Conservation (phyloP, 1,139 yeast species). For the Casaregolazyma suthepensis region DNA sequence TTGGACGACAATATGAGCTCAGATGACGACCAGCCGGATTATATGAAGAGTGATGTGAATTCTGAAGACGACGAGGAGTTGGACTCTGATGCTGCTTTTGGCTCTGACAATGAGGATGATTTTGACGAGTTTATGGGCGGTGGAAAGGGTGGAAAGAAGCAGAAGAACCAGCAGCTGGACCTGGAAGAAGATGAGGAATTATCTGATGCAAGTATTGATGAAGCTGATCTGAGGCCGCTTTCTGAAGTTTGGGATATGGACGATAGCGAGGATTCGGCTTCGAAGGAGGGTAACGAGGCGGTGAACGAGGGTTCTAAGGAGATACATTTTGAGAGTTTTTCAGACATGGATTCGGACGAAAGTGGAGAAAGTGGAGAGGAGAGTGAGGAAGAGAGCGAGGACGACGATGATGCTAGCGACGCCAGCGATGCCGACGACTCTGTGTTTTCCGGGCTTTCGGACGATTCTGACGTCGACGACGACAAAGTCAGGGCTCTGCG, state of each 20-base stretch:
- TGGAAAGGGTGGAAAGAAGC: constrained; percentile 18
- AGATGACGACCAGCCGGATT: constrained; percentile 20
- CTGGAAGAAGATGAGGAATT: constrained; percentile 35
- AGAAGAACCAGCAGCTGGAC: constrained; percentile 18
- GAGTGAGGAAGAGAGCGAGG: constrained; percentile 23
- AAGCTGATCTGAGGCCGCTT: constrained; percentile 62
- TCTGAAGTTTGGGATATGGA: constrained; percentile 89
- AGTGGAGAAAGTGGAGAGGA: constrained; percentile 23
- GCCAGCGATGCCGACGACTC: constrained; percentile 13
- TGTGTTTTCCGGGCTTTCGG: constrained; percentile 21
- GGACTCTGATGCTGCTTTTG: constrained; percentile 40
- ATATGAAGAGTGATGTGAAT: constrained; percentile 9
- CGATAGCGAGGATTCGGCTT: constrained; percentile 31
- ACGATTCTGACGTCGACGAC: constrained; percentile 24
- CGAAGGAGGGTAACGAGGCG: constrained; percentile 24
- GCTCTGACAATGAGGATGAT: constrained; percentile 29
- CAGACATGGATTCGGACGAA: constrained; percentile 24
- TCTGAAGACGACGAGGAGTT: constrained; percentile 39
- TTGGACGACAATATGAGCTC: constrained; percentile 13
- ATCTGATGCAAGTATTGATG: constrained; percentile 51
- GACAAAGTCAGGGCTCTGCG: constrained; percentile 21
- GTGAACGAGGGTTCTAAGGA: constrained; percentile 44
- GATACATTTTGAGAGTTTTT: constrained; percentile 25
- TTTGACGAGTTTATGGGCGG: constrained; percentile 19
- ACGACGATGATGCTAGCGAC: constrained; percentile 27